These are phyloP conservation scores for Ephemerocybe angulata DNA, from an alignment of 768 basidiomycete species.

Conservation along the genomic window DNA sequence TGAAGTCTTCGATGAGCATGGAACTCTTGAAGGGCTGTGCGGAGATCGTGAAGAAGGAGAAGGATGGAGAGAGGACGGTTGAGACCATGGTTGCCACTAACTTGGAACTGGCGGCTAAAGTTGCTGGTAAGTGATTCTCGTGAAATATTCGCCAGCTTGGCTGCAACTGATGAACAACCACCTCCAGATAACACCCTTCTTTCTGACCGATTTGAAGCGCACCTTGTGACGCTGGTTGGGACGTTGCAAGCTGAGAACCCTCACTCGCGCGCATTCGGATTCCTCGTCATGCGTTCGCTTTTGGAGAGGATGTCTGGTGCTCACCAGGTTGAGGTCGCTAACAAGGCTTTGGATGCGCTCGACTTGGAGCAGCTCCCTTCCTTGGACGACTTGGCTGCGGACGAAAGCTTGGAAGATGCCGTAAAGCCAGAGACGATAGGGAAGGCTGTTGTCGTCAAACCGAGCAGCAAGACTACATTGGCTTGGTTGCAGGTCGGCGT, in stretches of 20 bases:
- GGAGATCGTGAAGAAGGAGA: conserved; percentile 31
- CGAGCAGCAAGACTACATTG: conserved; percentile 53
- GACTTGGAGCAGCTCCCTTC: conserved; percentile 41
- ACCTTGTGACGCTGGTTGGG: conserved; percentile 47
- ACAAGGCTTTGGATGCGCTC: conserved; percentile 44
- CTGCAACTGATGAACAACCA: no score
- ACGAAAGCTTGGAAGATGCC: conserved; percentile 38
- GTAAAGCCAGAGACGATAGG: conserved; percentile 42
- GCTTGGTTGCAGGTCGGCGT: conserved; percentile 57
- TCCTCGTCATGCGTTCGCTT: conserved; percentile 61
- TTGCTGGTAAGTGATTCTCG: conserved; percentile 68
- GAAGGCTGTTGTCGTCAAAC: conserved; percentile 53
- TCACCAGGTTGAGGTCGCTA: conserved; percentile 54
- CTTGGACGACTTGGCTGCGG: conserved; percentile 38
- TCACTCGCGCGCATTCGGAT: conserved; percentile 54
- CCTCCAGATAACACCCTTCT: conserved; percentile 58
- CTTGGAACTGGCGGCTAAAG: conserved; percentile 48
- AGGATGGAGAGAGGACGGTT: conserved; percentile 26
- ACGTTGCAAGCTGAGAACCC: conserved; percentile 48
- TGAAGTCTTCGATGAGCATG: conserved; percentile 16
- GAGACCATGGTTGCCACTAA: conserved; percentile 54
- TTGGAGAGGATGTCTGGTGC: conserved; percentile 54
- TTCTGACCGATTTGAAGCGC: conserved; percentile 41
- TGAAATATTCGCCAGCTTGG: no score
- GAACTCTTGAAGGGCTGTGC: conserved; percentile 58